Evolutionary conservation across 257 asterid genomes (phyloP).

Genomic region (Solanum rostratum): DNA sequence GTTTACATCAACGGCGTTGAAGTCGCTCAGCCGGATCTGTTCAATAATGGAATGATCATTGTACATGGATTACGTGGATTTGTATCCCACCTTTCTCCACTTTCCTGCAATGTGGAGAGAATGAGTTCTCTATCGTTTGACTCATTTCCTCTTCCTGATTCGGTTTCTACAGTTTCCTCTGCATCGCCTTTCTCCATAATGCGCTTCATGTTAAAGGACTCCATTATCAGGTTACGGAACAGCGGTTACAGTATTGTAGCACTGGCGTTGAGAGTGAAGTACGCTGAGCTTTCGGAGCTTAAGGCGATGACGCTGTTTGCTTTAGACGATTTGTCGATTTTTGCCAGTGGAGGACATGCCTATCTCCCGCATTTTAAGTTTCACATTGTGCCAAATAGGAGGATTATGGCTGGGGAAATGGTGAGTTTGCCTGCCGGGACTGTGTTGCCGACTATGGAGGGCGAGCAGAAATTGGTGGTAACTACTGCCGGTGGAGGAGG

Average conservation of each 20-base stretch:
- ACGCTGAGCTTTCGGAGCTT: conserved; percentile 36
- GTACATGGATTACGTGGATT: conserved; percentile 61
- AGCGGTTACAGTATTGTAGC: conserved; percentile 54
- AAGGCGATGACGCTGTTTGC: conserved; percentile 56
- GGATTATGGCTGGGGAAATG: conserved; percentile 46
- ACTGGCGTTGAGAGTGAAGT: conserved; percentile 54
- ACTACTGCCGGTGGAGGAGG: conserved; percentile 60
- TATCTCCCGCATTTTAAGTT: conserved; percentile 46
- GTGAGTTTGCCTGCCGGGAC: conserved; percentile 36
- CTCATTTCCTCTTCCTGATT: background rate
- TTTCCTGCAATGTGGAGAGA: conserved; percentile 58
- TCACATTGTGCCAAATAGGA: conserved; percentile 58
- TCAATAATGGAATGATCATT: conserved; percentile 51
- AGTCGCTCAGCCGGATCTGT: conserved; percentile 52
- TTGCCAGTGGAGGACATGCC: conserved; percentile 42
- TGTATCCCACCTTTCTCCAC: conserved; percentile 55
- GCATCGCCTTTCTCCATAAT: conserved; percentile 16
- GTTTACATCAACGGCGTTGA: conserved; percentile 52
- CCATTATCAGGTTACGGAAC: conserved; percentile 39
- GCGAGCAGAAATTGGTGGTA: conserved; percentile 41
- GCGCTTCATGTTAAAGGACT: conserved; percentile 59
- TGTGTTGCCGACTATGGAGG: conserved; percentile 43
- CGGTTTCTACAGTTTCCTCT: conserved; percentile 18
- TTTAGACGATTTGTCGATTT: conserved; percentile 41
- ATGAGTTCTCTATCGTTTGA: conserved; percentile 39